A percentile compares a stretch with the other conserved stretches of the same genome.
Evolutionary conservation across 257 asterid species (phyloP).

Genomic region (Ophiorrhiza pumila): DNA sequence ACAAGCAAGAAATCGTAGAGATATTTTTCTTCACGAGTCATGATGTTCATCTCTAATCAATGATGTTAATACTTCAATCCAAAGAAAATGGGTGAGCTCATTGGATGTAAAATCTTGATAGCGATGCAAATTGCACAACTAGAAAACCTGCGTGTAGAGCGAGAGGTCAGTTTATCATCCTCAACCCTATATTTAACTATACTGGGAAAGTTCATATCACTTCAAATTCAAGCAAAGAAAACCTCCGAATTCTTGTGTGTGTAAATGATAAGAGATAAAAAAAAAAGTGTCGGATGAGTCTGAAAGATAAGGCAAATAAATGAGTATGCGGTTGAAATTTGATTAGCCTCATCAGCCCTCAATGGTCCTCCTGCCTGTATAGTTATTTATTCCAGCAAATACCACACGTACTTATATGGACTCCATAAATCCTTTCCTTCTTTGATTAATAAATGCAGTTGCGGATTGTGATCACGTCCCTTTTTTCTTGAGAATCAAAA

Average conservation of each 20-base stretch:
- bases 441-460: no score
- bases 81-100: conserved; percentile 23
- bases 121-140: conserved; percentile 1
- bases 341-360: conserved; percentile 32
- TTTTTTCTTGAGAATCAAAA: no score
- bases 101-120: not conserved
- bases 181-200: not conserved
- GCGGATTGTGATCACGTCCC: no score
- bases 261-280: conserved; percentile 1
- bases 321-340: conserved; percentile 23
- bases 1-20: not conserved
- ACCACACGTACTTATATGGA: no score
- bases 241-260: conserved; percentile 4
- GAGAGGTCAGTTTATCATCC: not conserved
- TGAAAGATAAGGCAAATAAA: conserved; percentile 54
- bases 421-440: no score
- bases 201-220: not conserved
- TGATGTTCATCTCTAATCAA: not conserved
- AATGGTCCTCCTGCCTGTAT: conserved; percentile 13
- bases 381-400: conserved; percentile 4
- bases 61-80: conserved; percentile 13
- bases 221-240: not conserved
- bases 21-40: not conserved
- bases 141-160: not conserved
- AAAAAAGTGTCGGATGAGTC: conserved; percentile 38